phyloP scores from a whole-genome alignment of 257 asterid genomes.

The Penstemon eatonii region DNA sequence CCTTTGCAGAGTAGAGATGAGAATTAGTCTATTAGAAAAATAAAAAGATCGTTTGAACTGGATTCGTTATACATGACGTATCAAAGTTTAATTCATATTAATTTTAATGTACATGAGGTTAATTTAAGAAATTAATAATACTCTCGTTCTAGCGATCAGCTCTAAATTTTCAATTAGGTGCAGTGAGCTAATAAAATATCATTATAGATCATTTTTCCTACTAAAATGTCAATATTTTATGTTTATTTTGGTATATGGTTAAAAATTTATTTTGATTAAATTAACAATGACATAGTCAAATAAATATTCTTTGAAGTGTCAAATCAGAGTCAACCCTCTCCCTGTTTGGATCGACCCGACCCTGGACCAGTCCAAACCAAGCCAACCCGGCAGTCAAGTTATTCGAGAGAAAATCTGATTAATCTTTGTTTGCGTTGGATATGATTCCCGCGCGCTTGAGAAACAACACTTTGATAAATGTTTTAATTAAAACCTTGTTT shows the following conservation, averaged over 20 bases:
- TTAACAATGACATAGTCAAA: background rate
- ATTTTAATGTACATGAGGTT: background rate
- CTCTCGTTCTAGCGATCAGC: no score
- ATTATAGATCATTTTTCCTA: no score
- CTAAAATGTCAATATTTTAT: no score
- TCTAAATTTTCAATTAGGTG: no score
- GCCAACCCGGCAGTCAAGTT: background rate
- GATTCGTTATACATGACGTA: background rate
- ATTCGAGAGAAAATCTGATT: background rate
- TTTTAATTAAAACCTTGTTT: slow-evolving; percentile 16
- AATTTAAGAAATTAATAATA: no score
- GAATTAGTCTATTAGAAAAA: background rate
- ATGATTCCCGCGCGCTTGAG: background rate
- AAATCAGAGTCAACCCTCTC: background rate
- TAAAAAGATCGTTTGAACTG: slow-evolving; percentile 13
- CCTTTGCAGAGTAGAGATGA: slow-evolving; percentile 8
- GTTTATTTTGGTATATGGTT: no score
- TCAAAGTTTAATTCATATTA: background rate
- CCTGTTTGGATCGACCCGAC: no score
- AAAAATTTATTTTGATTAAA: no score
- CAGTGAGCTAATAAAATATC: no score
- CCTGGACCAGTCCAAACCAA: no score
- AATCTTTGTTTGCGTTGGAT: background rate
- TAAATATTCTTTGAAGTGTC: no score
- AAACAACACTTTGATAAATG: background rate